A percentile compares a stretch with the other conserved stretches of the same genome.
phyloP scores from a whole-genome alignment of 331 rosid species.

The Quercus phellos region DNA sequence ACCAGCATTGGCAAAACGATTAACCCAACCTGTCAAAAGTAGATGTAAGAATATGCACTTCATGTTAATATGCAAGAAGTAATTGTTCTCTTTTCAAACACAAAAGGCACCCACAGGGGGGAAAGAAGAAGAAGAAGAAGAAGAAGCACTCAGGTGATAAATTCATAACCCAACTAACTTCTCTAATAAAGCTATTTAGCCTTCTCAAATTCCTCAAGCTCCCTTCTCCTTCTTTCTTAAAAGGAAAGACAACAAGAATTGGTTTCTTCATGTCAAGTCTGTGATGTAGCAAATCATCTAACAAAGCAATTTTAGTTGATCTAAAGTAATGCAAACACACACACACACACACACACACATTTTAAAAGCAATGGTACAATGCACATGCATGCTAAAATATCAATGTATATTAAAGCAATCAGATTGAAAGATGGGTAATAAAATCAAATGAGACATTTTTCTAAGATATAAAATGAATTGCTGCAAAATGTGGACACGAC shows the following conservation, averaged over 20 bases:
- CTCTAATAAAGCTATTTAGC: not conserved
- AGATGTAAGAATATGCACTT: constrained; percentile 16
- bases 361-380: not conserved
- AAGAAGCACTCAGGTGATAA: not conserved
- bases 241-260: not conserved
- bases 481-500: no score
- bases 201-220: not conserved
- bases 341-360: no score
- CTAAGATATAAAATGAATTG: no score
- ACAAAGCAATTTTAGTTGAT: not conserved
- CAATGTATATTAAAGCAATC: not conserved
- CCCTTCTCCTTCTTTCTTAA: not conserved
- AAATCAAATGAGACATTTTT: no score
- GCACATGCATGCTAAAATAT: not conserved
- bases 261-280: not conserved
- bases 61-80: constrained; percentile 2
- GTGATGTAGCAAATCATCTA: not conserved
- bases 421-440: not conserved
- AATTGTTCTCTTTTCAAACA: not conserved
- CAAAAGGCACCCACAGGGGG: not conserved
- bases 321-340: not conserved
- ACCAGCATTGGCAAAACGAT: constrained; percentile 98
- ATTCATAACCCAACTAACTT: not conserved
- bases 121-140: no score
- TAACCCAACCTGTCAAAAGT: constrained; percentile 84